Percentiles rank a stretch among this genome's conserved stretches.
These are phyloP conservation scores for Prunus yedoensis DNA, from an alignment of 331 rosid species.

Conservation along the genomic window DNA sequence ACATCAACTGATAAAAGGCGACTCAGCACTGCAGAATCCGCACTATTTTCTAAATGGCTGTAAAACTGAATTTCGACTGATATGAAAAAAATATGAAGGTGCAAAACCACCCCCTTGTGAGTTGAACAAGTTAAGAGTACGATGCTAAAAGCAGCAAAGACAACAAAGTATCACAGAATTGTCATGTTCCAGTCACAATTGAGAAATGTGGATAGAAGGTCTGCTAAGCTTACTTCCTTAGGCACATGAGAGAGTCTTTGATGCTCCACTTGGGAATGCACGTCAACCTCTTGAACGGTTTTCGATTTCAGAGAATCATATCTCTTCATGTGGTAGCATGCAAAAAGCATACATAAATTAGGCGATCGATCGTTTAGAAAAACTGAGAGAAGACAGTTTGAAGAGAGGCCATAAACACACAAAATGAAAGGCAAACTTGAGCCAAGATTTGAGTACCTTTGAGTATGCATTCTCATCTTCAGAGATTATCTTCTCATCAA, in stretches of 20 bases:
- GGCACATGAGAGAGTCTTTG: constrained; percentile 31
- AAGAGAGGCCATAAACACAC: neutral
- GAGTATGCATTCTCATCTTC: constrained; percentile 45
- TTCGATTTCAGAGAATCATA: constrained; percentile 48
- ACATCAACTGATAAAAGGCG: neutral
- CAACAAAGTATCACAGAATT: neutral
- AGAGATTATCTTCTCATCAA: constrained; percentile 65
- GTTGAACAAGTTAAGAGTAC: too few relatives aligned
- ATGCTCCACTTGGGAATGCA: constrained; percentile 30
- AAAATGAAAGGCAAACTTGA: neutral
- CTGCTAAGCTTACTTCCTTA: constrained; percentile 42
- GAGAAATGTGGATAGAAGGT: constrained; percentile 6
- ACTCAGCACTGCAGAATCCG: neutral
- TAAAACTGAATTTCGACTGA: neutral
- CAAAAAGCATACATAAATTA: constrained; percentile 14
- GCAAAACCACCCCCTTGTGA: too few relatives aligned
- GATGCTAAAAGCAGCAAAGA: neutral
- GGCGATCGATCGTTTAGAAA: neutral
- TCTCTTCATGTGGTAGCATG: constrained; percentile 31
- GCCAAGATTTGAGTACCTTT: constrained; percentile 37
- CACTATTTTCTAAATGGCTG: neutral
- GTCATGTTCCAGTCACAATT: neutral
- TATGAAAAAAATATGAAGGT: too few relatives aligned
- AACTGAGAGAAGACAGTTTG: too few relatives aligned
- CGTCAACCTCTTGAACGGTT: constrained; percentile 19